A percentile compares a stretch with the other conserved stretches of the same genome.
phyloP scores from a whole-genome alignment of 805 yeast species.

The Kazachstania viticola region DNA sequence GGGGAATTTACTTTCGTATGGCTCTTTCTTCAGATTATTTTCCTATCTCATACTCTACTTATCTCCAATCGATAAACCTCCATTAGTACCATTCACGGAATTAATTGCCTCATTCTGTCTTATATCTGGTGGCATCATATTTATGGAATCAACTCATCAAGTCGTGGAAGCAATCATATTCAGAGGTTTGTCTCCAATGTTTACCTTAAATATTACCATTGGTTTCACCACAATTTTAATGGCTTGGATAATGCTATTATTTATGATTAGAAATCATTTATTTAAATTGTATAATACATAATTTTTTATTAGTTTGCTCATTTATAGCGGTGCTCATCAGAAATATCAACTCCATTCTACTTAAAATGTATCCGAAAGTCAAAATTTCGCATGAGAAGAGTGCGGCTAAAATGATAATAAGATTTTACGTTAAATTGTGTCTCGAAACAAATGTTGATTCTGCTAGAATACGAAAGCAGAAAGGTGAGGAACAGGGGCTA shows the following conservation, averaged over 20 bases:
- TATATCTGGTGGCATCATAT: slow-evolving; percentile 79
- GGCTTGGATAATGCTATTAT: slow-evolving; percentile 76
- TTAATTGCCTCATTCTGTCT: slow-evolving; percentile 67
- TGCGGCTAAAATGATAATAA: too few species aligned
- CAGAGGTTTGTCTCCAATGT: slow-evolving; percentile 79
- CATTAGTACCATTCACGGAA: slow-evolving; percentile 80
- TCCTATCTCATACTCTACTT: slow-evolving; percentile 50
- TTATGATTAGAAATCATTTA: slow-evolving; percentile 46
- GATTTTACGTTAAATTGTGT: too few species aligned
- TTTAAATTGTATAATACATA: too few species aligned
- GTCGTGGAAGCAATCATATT: slow-evolving; percentile 71
- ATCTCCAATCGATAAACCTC: slow-evolving; percentile 28
- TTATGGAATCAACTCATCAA: slow-evolving; percentile 87
- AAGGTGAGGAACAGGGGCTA: too few species aligned
- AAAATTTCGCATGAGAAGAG: too few species aligned
- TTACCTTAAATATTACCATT: slow-evolving; percentile 75
- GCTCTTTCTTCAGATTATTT: slow-evolving; percentile 61
- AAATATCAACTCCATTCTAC: too few species aligned
- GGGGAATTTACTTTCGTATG: slow-evolving; percentile 80
- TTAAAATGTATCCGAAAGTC: too few species aligned
- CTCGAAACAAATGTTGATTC: too few species aligned
- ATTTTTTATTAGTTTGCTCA: too few species aligned
- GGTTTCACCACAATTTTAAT: slow-evolving; percentile 69
- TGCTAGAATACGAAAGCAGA: too few species aligned
- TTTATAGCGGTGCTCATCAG: too few species aligned